Evolutionary conservation across 768 basidiomycete genomes (phyloP).

Genomic region (Dioszegia crocea): DNA sequence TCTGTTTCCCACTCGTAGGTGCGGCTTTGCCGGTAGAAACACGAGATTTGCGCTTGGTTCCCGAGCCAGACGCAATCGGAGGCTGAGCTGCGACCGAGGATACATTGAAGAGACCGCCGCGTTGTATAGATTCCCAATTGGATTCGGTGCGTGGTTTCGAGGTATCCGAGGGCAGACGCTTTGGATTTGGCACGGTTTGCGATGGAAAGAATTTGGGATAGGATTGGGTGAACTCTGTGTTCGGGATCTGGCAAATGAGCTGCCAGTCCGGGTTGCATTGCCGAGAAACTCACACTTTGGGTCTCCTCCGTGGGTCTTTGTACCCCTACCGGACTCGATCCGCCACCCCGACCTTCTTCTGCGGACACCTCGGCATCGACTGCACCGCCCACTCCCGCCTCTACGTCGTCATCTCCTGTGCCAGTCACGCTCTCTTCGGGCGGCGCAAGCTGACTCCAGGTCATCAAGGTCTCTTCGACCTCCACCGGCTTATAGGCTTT

Average conservation of each 20-base stretch:
- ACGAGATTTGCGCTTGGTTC: conserved; percentile 11
- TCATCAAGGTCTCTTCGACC: conserved; percentile 37
- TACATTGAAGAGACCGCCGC: conserved; percentile 12
- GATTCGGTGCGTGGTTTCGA: background rate
- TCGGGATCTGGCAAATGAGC: background rate
- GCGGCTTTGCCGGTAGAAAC: background rate
- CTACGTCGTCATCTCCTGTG: background rate
- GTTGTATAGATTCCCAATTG: conserved; percentile 9
- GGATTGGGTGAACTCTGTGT: background rate
- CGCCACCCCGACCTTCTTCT: background rate
- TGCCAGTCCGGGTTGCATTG: background rate
- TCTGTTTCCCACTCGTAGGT: conserved; percentile 6
- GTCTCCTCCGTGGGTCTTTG: background rate
- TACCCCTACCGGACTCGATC: background rate
- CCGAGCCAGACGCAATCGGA: background rate
- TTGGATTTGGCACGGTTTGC: background rate
- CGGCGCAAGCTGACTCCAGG: conserved; percentile 25
- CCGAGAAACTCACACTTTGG: background rate
- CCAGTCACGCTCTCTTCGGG: background rate
- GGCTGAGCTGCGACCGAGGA: background rate
- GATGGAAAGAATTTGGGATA: conserved; percentile 4
- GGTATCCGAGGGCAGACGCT: background rate
- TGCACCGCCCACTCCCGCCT: background rate
- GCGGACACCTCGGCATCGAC: background rate
- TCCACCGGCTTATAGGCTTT: conserved; percentile 21